These are phyloP conservation scores for Blepharisma undulans DNA, from an alignment of 169 alveolate species.

Conservation along the genomic window DNA sequence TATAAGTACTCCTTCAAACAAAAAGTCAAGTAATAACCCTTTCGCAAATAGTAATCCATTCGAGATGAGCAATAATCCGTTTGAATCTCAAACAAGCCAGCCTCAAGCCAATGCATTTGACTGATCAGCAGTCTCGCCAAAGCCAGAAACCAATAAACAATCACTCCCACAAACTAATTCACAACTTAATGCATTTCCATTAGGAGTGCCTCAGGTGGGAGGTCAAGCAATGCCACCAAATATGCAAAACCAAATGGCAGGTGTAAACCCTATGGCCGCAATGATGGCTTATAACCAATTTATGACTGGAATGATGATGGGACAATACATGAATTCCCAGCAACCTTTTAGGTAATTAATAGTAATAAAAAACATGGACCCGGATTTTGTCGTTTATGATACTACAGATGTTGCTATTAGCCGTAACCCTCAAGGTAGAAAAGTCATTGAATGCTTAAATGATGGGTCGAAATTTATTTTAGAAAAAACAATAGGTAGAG, in stretches of 20 bases:
- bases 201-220: not conserved
- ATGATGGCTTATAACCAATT: constrained; percentile 7
- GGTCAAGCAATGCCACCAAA: not conserved
- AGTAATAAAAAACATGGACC: not conserved
- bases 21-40: not conserved
- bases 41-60: too few relatives aligned
- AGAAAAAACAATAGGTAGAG: constrained; percentile 29
- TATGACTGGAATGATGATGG: constrained; percentile 4
- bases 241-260: not conserved
- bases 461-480: constrained; percentile 15
- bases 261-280: not conserved
- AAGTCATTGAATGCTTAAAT: not conserved
- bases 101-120: too few relatives aligned
- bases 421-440: constrained; percentile 3
- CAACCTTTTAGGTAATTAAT: not conserved
- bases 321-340: not conserved
- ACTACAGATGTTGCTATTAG: not conserved
- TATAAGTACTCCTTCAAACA: not conserved
- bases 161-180: not conserved
- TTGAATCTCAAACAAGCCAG: too few relatives aligned
- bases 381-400: not conserved
- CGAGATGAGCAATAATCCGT: too few relatives aligned
- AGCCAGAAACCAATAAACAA: not conserved
- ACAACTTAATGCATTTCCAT: not conserved
- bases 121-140: not conserved